Base-by-base conservation (phyloP, 78 protist species). In the Trichosphaerium sp. region DNA sequence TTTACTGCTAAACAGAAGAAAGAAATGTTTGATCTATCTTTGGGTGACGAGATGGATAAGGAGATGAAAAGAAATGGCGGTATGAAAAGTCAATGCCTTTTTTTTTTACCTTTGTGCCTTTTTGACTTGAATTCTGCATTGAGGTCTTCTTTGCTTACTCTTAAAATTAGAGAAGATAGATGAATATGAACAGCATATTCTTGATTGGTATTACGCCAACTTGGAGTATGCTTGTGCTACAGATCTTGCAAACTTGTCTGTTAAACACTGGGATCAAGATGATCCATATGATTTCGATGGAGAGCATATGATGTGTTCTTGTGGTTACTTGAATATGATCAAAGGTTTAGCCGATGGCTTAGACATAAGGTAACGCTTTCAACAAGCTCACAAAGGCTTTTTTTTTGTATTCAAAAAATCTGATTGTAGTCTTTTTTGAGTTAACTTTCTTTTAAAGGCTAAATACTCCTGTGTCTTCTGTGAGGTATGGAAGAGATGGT, bases 221-320 rank as follows among this genome's bases (percentile, higher is more conserved):
- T 57, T 75, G 54, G 81, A 75, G 61, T 75, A 63, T 18, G 81
- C 65, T 8, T 75, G 72, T 55, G 81, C 81, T n/a, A 56, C 67
- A 25, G 3, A 8, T 1, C 64, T 64, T 14, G 0, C 39, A 6
- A 5, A 23, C n/a, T 59, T 71, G 28, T 60, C 69, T 1, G 44
- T 42, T 14, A 10, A 8, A 18, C 32, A 71, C 25, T 74, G 80
- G 80, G 63, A 74, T 37, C 79, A 74, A n/a, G 80, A 74, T 63
- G 66, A 60, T 39, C 18, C 72, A 7, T 71, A 5, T 64, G 72
- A 34, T 21, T 71, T 39, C n/a, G 15, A 18, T 3, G 81, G 81
- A 59, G 65, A 51, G 44, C 81, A 75, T 58, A 37, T 48, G 43
- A 1, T 65, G 18, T 0, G 65, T 32, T 18, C 40, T 23, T 56